These are phyloP conservation scores for Exophiala aquamarina DNA, from an alignment of 2,329 filamentous ascomycete genomes.

Conservation along the genomic window DNA sequence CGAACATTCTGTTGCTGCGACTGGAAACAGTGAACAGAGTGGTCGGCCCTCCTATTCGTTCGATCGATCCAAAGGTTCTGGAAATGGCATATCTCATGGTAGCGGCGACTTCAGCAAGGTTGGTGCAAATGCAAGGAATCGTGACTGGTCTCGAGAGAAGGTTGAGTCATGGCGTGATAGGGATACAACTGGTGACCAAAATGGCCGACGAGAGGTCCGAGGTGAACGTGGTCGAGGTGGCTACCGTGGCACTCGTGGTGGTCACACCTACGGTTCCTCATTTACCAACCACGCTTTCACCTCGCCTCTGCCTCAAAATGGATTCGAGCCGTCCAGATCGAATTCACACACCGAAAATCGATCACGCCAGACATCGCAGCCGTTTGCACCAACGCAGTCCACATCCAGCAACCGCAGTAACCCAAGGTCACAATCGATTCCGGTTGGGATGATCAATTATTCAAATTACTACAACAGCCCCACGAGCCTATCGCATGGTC, in stretches of 20 bases:
- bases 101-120: constrained; percentile 19
- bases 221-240: constrained; percentile 41
- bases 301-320: constrained; percentile 39
- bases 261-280: constrained; percentile 37
- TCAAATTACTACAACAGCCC: constrained; percentile 32
- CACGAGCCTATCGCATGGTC: constrained; percentile 28
- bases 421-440: constrained; percentile 63
- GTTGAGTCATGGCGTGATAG: constrained; percentile 34
- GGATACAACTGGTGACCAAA: constrained; percentile 38
- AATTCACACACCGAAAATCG: constrained; percentile 42
- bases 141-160: constrained; percentile 31
- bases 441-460: constrained; percentile 34
- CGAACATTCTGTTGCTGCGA: constrained; percentile 13
- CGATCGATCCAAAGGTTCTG: constrained; percentile 19
- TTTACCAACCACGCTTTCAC: constrained; percentile 38
- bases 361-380: constrained; percentile 38
- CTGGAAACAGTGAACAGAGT: constrained; percentile 12
- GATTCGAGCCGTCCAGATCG: constrained; percentile 41
- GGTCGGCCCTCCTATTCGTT: constrained; percentile 6
- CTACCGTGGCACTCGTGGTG: constrained; percentile 42
- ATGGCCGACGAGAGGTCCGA: constrained; percentile 37
- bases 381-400: constrained; percentile 19
- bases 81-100: constrained; percentile 4
- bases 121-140: constrained; percentile 21
- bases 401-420: constrained; percentile 42